Percentiles rank a stretch among this genome's conserved stretches.
These are phyloP conservation scores for Sistotremastrum niveocremeum DNA, from an alignment of 768 basidiomycete species.

Conservation along the genomic window DNA sequence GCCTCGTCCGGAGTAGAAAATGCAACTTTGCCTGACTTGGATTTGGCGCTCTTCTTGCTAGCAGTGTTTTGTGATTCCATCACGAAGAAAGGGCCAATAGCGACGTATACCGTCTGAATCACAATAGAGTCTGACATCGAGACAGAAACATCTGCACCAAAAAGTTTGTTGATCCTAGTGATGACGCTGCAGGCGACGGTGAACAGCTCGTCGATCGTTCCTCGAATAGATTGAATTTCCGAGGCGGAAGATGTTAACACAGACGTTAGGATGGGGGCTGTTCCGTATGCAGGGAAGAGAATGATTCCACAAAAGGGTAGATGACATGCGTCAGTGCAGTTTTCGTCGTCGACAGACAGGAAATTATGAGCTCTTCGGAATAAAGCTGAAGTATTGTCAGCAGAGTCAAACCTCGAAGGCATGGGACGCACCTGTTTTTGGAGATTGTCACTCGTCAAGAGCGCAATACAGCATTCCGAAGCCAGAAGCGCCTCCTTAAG, in stretches of 20 bases:
- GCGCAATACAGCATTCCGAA: slow-evolving; percentile 68
- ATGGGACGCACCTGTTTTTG: slow-evolving; percentile 71
- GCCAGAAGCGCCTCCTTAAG: slow-evolving; percentile 67
- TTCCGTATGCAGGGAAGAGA: slow-evolving; percentile 30
- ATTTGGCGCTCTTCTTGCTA: slow-evolving; percentile 46
- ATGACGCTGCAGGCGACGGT: too few relatives aligned
- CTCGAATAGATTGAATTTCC: slow-evolving; percentile 22
- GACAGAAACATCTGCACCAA: too few relatives aligned
- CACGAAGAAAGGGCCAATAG: slow-evolving; percentile 90
- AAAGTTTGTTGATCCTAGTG: too few relatives aligned
- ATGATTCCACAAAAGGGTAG: slow-evolving; percentile 75
- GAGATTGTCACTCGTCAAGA: slow-evolving; percentile 66
- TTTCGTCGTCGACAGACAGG: slow-evolving; percentile 65
- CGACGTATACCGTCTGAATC: slow-evolving; percentile 84
- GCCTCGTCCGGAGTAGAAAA: slow-evolving; percentile 56
- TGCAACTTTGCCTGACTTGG: slow-evolving; percentile 41
- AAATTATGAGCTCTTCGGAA: slow-evolving; percentile 84
- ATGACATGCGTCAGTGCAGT: slow-evolving; percentile 67
- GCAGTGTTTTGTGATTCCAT: slow-evolving; percentile 51
- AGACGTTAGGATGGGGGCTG: slow-evolving; percentile 37
- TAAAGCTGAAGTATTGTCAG: slow-evolving; percentile 55
- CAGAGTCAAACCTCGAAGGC: too few relatives aligned
- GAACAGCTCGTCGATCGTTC: slow-evolving; percentile 36
- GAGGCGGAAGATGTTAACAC: too few relatives aligned
- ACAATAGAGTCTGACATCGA: slow-evolving; percentile 87